A percentile compares a stretch with the other conserved stretches of the same genome.
Conservation (phyloP, 169 alveolate species). For the Eimeria tenella region DNA sequence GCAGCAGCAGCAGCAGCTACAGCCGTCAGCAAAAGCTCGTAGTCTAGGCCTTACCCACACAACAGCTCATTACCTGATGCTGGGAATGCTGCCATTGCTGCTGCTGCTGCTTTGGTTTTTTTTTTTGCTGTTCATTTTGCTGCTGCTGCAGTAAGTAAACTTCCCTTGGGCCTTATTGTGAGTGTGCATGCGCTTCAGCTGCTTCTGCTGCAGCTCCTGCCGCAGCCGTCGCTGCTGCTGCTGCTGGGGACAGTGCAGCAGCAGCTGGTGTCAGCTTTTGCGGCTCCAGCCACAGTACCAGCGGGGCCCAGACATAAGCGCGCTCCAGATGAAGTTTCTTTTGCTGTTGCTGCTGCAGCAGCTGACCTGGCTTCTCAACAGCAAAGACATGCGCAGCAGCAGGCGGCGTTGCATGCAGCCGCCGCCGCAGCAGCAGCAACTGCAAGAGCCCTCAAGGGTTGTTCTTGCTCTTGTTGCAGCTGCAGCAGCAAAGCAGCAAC, state of each 20-base stretch:
- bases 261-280: slow-evolving; percentile 19
- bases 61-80: background rate
- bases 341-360: slow-evolving; percentile 41
- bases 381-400: slow-evolving; percentile 38
- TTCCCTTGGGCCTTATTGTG: background rate
- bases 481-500: background rate
- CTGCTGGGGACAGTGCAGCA: slow-evolving; percentile 30
- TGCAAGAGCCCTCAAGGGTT: background rate
- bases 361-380: background rate
- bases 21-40: background rate
- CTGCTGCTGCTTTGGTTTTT: background rate
- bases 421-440: slow-evolving; percentile 45
- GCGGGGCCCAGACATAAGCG: background rate
- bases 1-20: background rate
- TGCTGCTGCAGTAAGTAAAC: background rate
- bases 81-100: background rate
- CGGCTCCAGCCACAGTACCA: slow-evolving; percentile 7
- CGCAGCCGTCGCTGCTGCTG: slow-evolving; percentile 12
- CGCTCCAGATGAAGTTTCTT: background rate
- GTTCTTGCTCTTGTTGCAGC: slow-evolving; percentile 6
- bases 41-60: no score
- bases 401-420: slow-evolving; percentile 14
- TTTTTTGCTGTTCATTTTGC: background rate
- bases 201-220: slow-evolving; percentile 27
- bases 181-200: background rate